Evolutionary conservation across 345 rosid species (phyloP).

Genomic region (Gossypium mustelinum): DNA sequence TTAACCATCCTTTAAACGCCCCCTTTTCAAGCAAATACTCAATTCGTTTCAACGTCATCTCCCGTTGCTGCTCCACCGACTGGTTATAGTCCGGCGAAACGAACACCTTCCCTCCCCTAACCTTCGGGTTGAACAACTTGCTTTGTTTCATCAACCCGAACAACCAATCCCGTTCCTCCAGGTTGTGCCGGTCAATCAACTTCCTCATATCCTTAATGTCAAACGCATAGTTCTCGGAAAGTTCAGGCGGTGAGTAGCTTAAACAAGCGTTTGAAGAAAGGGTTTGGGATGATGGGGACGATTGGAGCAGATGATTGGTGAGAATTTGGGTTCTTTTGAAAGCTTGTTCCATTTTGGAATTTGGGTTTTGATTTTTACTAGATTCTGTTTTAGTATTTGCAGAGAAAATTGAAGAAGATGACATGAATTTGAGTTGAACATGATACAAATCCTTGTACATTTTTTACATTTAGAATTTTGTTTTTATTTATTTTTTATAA

Average conservation of each 20-base stretch:
- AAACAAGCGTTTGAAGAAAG: conserved; percentile 46
- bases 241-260: conserved; percentile 68
- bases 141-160: conserved; percentile 67
- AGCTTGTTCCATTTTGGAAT: conserved; percentile 39
- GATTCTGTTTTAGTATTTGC: not conserved
- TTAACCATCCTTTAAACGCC: conserved; percentile 71
- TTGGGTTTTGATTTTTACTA: too few relatives aligned
- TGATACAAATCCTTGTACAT: too few relatives aligned
- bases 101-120: conserved; percentile 67
- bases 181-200: conserved; percentile 57
- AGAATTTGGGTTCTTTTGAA: conserved; percentile 47
- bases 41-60: conserved; percentile 72
- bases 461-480: too few relatives aligned
- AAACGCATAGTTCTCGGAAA: conserved; percentile 42
- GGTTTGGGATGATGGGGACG: conserved; percentile 4
- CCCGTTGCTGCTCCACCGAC: conserved; percentile 91
- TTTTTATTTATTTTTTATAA: too few relatives aligned
- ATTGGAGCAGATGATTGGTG: conserved; percentile 46
- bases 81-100: conserved; percentile 73
- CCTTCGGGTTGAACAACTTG: conserved; percentile 60
- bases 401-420: not conserved
- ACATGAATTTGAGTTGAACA: too few relatives aligned
- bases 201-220: conserved; percentile 60
- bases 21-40: conserved; percentile 52
- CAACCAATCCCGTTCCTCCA: conserved; percentile 72